These are phyloP conservation scores for Suhomyces coccinellae DNA, from an alignment of 1,139 yeast genomes.

Conservation along the genomic window DNA sequence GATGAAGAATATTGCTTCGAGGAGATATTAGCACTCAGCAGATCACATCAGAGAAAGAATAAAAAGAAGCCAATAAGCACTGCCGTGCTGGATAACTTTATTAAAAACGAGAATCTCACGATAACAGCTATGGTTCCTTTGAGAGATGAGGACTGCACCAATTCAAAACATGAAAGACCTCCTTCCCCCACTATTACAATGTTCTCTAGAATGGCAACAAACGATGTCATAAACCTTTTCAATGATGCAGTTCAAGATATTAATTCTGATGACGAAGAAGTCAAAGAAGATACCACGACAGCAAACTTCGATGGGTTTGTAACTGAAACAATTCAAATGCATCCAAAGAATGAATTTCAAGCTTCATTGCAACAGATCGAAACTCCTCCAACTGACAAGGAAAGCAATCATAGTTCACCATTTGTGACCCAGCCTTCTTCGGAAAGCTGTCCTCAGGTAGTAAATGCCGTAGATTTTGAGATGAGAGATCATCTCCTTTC, in stretches of 20 bases:
- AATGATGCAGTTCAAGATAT: slow-evolving; percentile 54
- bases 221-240: slow-evolving; percentile 76
- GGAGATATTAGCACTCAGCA: slow-evolving; percentile 53
- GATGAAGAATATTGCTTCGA: slow-evolving; percentile 55
- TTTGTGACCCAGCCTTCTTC: slow-evolving; percentile 43
- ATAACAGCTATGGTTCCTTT: slow-evolving; percentile 36
- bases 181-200: slow-evolving; percentile 78
- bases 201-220: slow-evolving; percentile 72
- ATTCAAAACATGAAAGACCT: slow-evolving; percentile 23
- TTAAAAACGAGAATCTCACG: no score
- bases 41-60: not conserved
- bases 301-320: slow-evolving; percentile 52
- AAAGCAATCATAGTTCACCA: slow-evolving; percentile 44
- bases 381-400: slow-evolving; percentile 38
- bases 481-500: slow-evolving; percentile 27
- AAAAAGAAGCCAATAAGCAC: not conserved
- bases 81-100: no score
- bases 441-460: slow-evolving; percentile 14
- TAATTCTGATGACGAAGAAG: slow-evolving; percentile 34
- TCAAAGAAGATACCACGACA: slow-evolving; percentile 29
- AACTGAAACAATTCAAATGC: slow-evolving; percentile 46
- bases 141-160: slow-evolving; percentile 24
- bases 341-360: not conserved
- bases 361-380: slow-evolving; percentile 11
- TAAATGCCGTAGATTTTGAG: slow-evolving; percentile 34